Percentiles rank a stretch among this genome's conserved stretches.
Conservation (phyloP, 2,329 filamentous ascomycete species). For the Trichophyton mentagrophytes region DNA sequence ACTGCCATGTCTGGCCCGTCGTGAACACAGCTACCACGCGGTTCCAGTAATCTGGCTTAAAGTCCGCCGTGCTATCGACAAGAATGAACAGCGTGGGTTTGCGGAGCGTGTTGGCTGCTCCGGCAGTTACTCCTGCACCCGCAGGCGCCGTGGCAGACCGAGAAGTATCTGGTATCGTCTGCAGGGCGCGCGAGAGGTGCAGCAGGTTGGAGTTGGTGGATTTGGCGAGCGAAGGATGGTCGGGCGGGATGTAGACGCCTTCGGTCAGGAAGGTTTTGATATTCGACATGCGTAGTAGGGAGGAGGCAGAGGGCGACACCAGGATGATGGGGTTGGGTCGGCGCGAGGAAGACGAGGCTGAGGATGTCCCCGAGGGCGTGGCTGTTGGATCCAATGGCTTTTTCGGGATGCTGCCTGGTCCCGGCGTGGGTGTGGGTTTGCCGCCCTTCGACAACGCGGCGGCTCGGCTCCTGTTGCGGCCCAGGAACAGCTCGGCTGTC, state of each 20-base stretch:
- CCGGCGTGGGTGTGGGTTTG: conserved; percentile 24
- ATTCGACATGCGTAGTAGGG: conserved; percentile 87
- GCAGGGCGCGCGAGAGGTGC: conserved; percentile 67
- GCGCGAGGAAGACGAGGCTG: conserved; percentile 35
- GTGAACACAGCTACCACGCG: conserved; percentile 94
- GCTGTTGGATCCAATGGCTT: conserved; percentile 36
- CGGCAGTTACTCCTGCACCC: neutral
- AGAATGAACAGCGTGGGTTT: conserved; percentile 85
- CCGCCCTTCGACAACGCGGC: conserved; percentile 22
- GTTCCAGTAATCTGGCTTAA: conserved; percentile 97
- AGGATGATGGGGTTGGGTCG: conserved; percentile 79
- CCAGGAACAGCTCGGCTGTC: conserved; percentile 64
- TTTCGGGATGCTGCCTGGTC: conserved; percentile 28
- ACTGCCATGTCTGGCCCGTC: conserved; percentile 95
- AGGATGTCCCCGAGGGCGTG: conserved; percentile 58
- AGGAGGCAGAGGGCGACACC: conserved; percentile 88
- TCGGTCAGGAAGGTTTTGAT: conserved; percentile 86
- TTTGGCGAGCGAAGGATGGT: conserved; percentile 48
- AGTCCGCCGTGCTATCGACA: conserved; percentile 82
- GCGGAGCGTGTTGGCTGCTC: neutral
- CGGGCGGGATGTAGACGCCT: conserved; percentile 66
- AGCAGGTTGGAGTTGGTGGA: conserved; percentile 64
- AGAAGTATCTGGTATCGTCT: conserved; percentile 33
- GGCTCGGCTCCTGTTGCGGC: conserved; percentile 34
- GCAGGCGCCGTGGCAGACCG: conserved; percentile 14